Conservation (phyloP, 371 early-diverging fungal species). For the Nematocida sp. region DNA sequence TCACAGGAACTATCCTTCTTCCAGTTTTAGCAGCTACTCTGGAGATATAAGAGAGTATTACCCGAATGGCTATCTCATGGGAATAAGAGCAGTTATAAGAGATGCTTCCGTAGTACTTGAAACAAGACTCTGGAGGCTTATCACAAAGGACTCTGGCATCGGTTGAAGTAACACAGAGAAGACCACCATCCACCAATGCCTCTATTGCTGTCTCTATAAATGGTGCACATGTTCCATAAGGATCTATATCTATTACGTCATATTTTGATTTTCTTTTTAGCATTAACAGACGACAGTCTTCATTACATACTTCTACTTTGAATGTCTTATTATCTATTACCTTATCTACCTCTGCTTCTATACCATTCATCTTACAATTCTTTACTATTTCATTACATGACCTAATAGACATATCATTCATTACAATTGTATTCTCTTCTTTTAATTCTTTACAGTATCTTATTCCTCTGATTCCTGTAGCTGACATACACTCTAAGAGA, state of each 20-base stretch:
- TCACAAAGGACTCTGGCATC: constrained; percentile 92
- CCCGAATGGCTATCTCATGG: constrained; percentile 67
- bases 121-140: constrained; percentile 69
- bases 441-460: constrained; percentile 90
- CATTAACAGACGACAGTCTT: constrained; percentile 64
- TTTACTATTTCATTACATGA: constrained; percentile 79
- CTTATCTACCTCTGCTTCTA: constrained; percentile 12
- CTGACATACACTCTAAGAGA: constrained; percentile 91
- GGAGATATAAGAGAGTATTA: constrained; percentile 76
- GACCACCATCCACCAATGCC: constrained; percentile 79
- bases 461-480: constrained; percentile 91
- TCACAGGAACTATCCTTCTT: constrained; percentile 77
- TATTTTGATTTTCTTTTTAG: constrained; percentile 46
- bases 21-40: constrained; percentile 78
- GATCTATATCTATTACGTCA: constrained; percentile 72
- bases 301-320: constrained; percentile 52
- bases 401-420: constrained; percentile 83
- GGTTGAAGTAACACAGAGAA: constrained; percentile 95
- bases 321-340: not conserved
- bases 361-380: constrained; percentile 77
- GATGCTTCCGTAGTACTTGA: constrained; percentile 74
- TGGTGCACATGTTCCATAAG: constrained; percentile 87
- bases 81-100: constrained; percentile 53
- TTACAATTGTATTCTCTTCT: constrained; percentile 70
- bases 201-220: constrained; percentile 91